Evolutionary conservation across 1,284 basidiomycete genomes (phyloP).

Genomic region (Puccinia triticina): DNA sequence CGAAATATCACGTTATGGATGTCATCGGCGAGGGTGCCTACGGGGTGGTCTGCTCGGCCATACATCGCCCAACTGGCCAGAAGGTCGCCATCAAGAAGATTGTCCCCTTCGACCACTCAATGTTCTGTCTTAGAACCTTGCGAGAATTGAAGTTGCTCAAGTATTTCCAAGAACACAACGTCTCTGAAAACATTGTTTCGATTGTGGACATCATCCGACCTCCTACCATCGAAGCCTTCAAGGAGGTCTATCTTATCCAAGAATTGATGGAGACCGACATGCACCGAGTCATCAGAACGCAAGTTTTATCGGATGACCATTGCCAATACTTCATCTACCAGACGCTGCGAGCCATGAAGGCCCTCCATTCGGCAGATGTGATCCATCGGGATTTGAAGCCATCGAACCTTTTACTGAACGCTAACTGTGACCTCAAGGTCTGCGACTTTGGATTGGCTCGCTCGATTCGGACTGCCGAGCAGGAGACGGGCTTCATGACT

Average conservation of each 20-base stretch:
- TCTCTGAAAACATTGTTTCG: conserved; percentile 67
- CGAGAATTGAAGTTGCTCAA: conserved; percentile 72
- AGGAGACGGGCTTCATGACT: conserved; percentile 84
- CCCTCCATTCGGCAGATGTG: conserved; percentile 88
- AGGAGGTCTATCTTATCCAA: conserved; percentile 84
- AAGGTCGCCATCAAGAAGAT: conserved; percentile 66
- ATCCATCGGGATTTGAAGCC: conserved; percentile 95
- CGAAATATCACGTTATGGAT: conserved; percentile 59
- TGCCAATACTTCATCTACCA: conserved; percentile 78
- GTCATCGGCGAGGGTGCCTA: conserved; percentile 63
- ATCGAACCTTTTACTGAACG: conserved; percentile 89
- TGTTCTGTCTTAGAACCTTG: conserved; percentile 82
- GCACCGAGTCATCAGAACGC: conserved; percentile 82
- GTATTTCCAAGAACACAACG: conserved; percentile 70
- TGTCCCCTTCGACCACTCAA: conserved; percentile 81
- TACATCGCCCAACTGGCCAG: conserved; percentile 60
- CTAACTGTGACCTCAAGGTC: conserved; percentile 93
- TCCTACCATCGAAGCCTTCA: conserved; percentile 82
- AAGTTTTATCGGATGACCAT: conserved; percentile 69
- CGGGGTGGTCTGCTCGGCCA: conserved; percentile 62
- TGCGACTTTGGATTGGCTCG: conserved; percentile 88
- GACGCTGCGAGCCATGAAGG: conserved; percentile 89
- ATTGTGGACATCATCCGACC: conserved; percentile 94
- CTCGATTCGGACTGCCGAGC: conserved; percentile 61
- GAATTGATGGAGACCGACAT: conserved; percentile 79